phyloP scores from a whole-genome alignment of 306 rosid genomes.

The Dicorynia guianensis region DNA sequence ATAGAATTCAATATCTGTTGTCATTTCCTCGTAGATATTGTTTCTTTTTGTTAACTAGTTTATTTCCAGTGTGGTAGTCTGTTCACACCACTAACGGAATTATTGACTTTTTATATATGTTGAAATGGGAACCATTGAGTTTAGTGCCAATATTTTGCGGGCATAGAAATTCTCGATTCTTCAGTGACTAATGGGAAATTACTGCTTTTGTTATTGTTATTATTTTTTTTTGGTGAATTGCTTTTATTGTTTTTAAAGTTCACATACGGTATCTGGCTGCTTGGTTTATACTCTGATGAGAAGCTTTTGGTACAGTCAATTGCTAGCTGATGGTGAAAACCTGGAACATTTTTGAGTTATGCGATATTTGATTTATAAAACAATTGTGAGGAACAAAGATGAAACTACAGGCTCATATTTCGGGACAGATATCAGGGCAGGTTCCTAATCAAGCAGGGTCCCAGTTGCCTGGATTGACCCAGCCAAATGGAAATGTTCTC shows the following conservation, averaged over 20 bases:
- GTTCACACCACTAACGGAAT: conserved; percentile 12
- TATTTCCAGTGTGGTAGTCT: neutral
- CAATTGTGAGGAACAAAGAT: conserved; percentile 28
- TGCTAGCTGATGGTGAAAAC: no score
- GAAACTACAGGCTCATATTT: conserved; percentile 72
- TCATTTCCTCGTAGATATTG: conserved; percentile 4
- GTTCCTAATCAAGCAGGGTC: conserved; percentile 74
- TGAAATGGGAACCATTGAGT: neutral
- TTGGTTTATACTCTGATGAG: neutral
- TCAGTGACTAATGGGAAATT: neutral
- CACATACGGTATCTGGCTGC: neutral
- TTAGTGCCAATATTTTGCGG: neutral
- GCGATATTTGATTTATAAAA: conserved; percentile 24
- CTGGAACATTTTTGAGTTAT: conserved; percentile 43
- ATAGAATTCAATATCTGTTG: conserved; percentile 27
- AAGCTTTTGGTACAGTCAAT: no score
- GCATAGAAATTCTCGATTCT: neutral
- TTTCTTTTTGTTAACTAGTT: neutral
- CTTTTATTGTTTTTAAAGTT: neutral
- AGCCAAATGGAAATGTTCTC: conserved; percentile 65
- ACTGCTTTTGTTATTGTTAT: neutral
- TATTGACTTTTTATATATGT: conserved; percentile 35
- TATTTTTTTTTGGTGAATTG: neutral
- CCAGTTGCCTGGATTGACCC: conserved; percentile 64
- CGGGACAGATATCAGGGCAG: conserved; percentile 76